These are phyloP conservation scores for Podila clonocystis DNA, from an alignment of 192 early-diverging fungal genomes.

Conservation along the genomic window DNA sequence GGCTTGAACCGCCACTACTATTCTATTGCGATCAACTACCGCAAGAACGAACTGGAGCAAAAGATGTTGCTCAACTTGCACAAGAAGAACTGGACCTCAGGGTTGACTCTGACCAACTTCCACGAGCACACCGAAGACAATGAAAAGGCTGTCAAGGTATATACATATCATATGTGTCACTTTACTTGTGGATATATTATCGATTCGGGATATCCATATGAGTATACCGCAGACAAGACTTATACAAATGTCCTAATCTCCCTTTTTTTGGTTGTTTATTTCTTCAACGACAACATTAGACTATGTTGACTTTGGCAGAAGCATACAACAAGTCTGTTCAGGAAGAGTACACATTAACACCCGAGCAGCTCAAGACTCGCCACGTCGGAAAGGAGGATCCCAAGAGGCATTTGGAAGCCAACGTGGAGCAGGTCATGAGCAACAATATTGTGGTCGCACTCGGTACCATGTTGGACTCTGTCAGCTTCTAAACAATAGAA, in stretches of 20 bases:
- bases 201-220: neutral
- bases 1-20: slow-evolving; percentile 99
- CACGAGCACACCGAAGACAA: slow-evolving; percentile 84
- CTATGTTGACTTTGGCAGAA: slow-evolving; percentile 91
- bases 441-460: slow-evolving; percentile 97
- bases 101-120: slow-evolving; percentile 88
- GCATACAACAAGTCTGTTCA: slow-evolving; percentile 98
- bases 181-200: neutral
- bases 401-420: slow-evolving; percentile 96
- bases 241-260: neutral
- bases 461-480: slow-evolving; percentile 89
- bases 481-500: slow-evolving; percentile 59
- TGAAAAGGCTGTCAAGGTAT: slow-evolving; percentile 86
- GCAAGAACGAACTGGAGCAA: slow-evolving; percentile 99
- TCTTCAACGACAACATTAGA: slow-evolving; percentile 45
- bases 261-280: neutral
- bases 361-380: slow-evolving; percentile 95
- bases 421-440: slow-evolving; percentile 91
- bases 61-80: slow-evolving; percentile 99
- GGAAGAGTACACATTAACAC: slow-evolving; percentile 94
- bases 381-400: slow-evolving; percentile 99
- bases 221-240: no score
- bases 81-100: slow-evolving; percentile 99
- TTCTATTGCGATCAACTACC: slow-evolving; percentile 99
- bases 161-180: neutral